These are phyloP conservation scores for Pascua guehoae DNA, from an alignment of 1,284 basidiomycete species.

Conservation along the genomic window DNA sequence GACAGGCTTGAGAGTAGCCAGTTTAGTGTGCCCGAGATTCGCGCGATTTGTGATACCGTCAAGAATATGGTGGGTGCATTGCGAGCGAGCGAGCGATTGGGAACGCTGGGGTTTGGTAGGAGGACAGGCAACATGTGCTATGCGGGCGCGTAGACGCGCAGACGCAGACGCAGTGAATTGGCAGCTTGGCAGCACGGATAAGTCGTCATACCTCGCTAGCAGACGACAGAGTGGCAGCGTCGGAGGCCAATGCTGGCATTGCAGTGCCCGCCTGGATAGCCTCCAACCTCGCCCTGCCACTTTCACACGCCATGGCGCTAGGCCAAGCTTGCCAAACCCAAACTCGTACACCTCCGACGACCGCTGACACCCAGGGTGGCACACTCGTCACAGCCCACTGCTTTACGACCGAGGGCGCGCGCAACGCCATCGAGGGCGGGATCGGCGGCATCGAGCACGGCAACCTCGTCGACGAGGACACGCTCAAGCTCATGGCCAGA, in stretches of 20 bases:
- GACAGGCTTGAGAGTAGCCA: slow-evolving; percentile 55
- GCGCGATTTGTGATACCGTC: slow-evolving; percentile 53
- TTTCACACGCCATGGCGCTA: not conserved
- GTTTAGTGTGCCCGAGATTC: slow-evolving; percentile 53
- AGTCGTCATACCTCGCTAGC: no score
- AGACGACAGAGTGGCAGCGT: no score
- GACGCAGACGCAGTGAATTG: no score
- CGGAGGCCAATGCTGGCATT: no score
- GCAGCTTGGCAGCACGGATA: no score
- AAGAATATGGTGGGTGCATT: slow-evolving; percentile 47
- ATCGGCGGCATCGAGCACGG: slow-evolving; percentile 55
- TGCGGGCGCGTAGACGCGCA: no score
- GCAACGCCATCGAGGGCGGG: slow-evolving; percentile 36
- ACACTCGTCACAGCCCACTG: slow-evolving; percentile 36
- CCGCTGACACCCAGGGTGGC: slow-evolving; percentile 7
- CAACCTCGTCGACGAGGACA: slow-evolving; percentile 39
- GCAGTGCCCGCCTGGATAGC: no score
- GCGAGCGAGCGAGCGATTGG: not conserved
- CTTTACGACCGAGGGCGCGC: slow-evolving; percentile 33
- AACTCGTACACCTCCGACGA: no score
- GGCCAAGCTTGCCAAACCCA: not conserved
- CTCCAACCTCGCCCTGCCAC: not conserved
- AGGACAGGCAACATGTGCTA: no score
- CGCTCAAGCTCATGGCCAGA: slow-evolving; percentile 46
- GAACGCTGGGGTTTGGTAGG: no score